Base-by-base conservation (phyloP, 2,329 filamentous ascomycete species). In the Stachybotrys chartarum region DNA sequence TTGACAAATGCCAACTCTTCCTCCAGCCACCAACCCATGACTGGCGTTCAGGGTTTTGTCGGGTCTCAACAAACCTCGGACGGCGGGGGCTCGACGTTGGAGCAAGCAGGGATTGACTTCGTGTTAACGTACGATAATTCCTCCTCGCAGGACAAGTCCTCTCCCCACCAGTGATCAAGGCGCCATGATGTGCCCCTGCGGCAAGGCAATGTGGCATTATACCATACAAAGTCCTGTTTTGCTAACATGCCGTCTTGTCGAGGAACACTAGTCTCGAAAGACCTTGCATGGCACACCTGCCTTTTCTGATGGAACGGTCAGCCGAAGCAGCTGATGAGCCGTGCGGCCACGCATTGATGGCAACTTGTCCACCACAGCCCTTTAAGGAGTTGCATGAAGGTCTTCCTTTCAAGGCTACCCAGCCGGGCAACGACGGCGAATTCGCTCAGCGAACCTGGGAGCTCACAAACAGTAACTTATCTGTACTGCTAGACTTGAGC, bases 341-440 rank as follows among this genome's bases (percentile, higher is more conserved):
- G 47, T 93, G 89, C 60, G 94, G 93, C 46, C 94, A 99, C 70
- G 92, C 90, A 5, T 78, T 97, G 61, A 97, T 97, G 93, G 89
- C 90, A 16, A 89, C 88, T 16, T 96, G 90, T 67, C 92, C 93
- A 50, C 90, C 92, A 6, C 83, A 85, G 60, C 77, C 80, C 3
- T 79, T 80, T 56, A 65, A 74, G 53, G 76, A 81, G 54, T 66
- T 80, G 35, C 56, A 75, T 73, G 72, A 47, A 75, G 81, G 11
- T 74, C 79, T 31, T 80, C 80, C 0, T 85, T 84, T 64, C 81
- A 80, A 30, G 71, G 72, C 71, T 77, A 44, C n/a, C 8, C 58
- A 67, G 68, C 57, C 72, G 6, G 45, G 66, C 46, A 63, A 69
- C 24, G 63, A 69, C 50, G 53, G 60, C 30, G 51, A 60, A 52